These are phyloP conservation scores for Mentha longifolia DNA, from an alignment of 257 asterid genomes.

Conservation along the genomic window DNA sequence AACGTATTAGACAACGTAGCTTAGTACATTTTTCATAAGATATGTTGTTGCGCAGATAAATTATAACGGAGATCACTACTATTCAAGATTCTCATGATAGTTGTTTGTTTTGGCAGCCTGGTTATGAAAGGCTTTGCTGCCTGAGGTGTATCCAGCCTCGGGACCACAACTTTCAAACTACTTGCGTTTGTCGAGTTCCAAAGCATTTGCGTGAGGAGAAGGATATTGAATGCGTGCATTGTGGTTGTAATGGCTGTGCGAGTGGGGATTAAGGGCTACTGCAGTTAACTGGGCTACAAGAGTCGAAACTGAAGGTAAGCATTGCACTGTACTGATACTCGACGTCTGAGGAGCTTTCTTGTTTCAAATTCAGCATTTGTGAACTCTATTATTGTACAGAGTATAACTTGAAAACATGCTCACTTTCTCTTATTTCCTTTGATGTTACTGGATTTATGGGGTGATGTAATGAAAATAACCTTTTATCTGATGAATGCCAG, in stretches of 20 bases:
- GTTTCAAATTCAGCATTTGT: neutral
- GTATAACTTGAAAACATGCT: neutral
- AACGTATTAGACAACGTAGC: neutral
- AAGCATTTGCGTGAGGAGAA: conserved; percentile 88
- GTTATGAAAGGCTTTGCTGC: conserved; percentile 91
- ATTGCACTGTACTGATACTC: neutral
- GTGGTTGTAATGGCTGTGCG: conserved; percentile 91
- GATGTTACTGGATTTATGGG: conserved; percentile 1
- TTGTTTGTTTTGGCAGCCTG: conserved; percentile 64
- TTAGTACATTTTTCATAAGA: too few relatives aligned
- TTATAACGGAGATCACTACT: neutral
- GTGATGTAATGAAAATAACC: conserved; percentile 4
- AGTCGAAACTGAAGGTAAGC: neutral
- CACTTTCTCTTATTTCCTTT: neutral
- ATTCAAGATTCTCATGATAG: conserved; percentile 15
- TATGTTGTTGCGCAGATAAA: too few relatives aligned
- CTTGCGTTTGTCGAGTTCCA: conserved; percentile 92
- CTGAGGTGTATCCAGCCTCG: conserved; percentile 92
- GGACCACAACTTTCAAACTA: conserved; percentile 86
- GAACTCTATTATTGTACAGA: too few relatives aligned
- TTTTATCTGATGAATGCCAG: neutral
- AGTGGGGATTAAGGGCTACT: conserved; percentile 68
- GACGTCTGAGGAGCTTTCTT: neutral
- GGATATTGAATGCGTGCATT: conserved; percentile 89
- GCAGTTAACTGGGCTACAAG: neutral